Evolutionary conservation across 192 early-diverging fungal genomes (phyloP).

Genomic region (Phlyctochytrium planicorne): DNA sequence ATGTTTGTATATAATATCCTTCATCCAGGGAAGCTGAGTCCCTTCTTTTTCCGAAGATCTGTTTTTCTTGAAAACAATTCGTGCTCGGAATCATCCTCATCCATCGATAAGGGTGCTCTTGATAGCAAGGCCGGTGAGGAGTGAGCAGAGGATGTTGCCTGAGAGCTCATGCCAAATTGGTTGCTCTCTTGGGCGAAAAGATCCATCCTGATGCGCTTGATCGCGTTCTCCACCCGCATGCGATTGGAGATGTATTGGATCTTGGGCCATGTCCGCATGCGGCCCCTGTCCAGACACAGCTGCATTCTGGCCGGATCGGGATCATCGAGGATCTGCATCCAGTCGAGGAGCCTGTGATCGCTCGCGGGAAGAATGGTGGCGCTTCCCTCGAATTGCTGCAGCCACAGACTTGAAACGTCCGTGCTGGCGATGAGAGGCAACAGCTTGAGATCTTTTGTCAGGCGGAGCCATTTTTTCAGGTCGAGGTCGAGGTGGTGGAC

Average conservation of each 20-base stretch:
- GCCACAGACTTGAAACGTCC: conserved; percentile 80
- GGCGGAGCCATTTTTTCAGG: conserved; percentile 79
- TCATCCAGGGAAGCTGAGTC: no score
- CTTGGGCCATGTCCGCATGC: conserved; percentile 71
- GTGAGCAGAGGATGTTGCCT: no score
- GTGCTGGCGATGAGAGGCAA: conserved; percentile 73
- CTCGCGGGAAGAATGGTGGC: conserved; percentile 76
- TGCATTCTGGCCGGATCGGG: conserved; percentile 56
- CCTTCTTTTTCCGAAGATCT: no score
- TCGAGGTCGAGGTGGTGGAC: conserved; percentile 84
- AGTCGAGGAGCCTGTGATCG: conserved; percentile 59
- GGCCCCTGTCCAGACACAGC: conserved; percentile 60
- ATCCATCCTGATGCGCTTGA: no score
- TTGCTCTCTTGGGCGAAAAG: no score
- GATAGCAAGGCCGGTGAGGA: no score
- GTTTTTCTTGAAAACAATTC: no score
- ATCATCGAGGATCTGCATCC: conserved; percentile 62
- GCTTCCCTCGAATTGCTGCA: conserved; percentile 90
- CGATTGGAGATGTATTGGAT: conserved; percentile 74
- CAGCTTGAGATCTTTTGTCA: conserved; percentile 75
- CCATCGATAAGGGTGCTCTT: no score
- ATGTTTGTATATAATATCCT: no score
- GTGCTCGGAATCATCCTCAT: no score
- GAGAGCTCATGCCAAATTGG: no score
- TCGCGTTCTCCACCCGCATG: conserved; percentile 70